These are phyloP conservation scores for Bombardia bombarda DNA, from an alignment of 495 filamentous ascomycete genomes.

Conservation along the genomic window DNA sequence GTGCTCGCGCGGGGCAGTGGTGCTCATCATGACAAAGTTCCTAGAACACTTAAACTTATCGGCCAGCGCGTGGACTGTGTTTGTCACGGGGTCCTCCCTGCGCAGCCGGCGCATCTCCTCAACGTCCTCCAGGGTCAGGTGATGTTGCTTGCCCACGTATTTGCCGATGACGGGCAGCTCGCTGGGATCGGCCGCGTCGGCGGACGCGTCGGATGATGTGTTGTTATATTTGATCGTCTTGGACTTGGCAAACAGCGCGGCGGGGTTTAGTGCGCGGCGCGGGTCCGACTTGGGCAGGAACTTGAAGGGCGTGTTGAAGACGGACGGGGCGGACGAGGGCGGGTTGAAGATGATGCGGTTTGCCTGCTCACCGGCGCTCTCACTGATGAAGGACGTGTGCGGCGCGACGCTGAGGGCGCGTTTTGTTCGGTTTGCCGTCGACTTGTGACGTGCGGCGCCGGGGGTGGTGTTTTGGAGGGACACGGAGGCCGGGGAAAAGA, in stretches of 20 bases:
- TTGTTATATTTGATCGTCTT: conserved; percentile 6
- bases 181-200: neutral
- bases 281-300: conserved; percentile 80
- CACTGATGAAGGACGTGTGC: conserved; percentile 57
- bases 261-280: conserved; percentile 48
- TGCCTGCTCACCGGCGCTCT: conserved; percentile 12
- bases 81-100: conserved; percentile 54
- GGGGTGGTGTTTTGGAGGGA: conserved; percentile 19
- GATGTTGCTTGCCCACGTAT: conserved; percentile 39
- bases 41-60: conserved; percentile 68
- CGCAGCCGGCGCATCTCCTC: conserved; percentile 71
- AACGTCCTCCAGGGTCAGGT: conserved; percentile 66
- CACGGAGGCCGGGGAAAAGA: conserved; percentile 32
- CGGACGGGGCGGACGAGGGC: conserved; percentile 71
- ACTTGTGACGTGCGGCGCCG: conserved; percentile 54
- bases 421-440: conserved; percentile 61
- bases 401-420: conserved; percentile 65
- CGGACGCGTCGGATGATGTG: conserved; percentile 1
- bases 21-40: conserved; percentile 60
- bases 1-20: conserved; percentile 31
- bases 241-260: conserved; percentile 21
- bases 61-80: conserved; percentile 65
- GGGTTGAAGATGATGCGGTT: conserved; percentile 89
- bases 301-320: conserved; percentile 79
- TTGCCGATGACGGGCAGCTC: conserved; percentile 5